phyloP scores from a whole-genome alignment of 2,329 filamentous ascomycete species.

The Coniochaeta sp. region DNA sequence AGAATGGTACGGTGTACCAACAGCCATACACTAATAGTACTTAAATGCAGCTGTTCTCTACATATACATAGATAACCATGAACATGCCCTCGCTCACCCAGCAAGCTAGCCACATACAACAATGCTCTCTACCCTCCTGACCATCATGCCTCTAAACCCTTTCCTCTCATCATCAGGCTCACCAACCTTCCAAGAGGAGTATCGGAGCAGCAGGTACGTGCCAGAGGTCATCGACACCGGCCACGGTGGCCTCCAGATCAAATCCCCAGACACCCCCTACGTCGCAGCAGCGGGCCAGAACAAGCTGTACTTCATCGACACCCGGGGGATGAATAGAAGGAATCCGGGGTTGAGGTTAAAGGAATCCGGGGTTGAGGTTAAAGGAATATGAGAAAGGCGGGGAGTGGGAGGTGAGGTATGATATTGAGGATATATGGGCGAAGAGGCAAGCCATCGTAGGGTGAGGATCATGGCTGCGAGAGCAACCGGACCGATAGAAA shows the following conservation, averaged over 20 bases:
- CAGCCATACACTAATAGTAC: too few species aligned
- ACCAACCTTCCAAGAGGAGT: background rate
- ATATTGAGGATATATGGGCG: too few species aligned
- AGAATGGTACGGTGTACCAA: too few species aligned
- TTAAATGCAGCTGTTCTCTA: too few species aligned
- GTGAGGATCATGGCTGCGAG: too few species aligned
- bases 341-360: background rate
- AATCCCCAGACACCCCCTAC: background rate
- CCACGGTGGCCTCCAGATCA: background rate
- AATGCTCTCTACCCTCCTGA: too few species aligned
- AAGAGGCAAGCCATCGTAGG: too few species aligned
- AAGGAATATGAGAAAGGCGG: background rate
- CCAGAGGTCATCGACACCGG: background rate
- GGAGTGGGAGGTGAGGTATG: background rate
- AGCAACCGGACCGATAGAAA: too few species aligned
- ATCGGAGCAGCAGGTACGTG: background rate
- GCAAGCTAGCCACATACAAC: too few species aligned
- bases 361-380: too few species aligned
- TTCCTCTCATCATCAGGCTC: background rate
- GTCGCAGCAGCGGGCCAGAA: background rate
- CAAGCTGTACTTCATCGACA: background rate
- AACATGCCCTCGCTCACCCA: too few species aligned
- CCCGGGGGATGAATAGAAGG: background rate
- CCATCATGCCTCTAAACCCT: background rate
- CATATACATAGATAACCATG: too few species aligned